Evolutionary conservation across 306 rosid genomes (phyloP).

Genomic region (Herpetospermum pedunculosum): DNA sequence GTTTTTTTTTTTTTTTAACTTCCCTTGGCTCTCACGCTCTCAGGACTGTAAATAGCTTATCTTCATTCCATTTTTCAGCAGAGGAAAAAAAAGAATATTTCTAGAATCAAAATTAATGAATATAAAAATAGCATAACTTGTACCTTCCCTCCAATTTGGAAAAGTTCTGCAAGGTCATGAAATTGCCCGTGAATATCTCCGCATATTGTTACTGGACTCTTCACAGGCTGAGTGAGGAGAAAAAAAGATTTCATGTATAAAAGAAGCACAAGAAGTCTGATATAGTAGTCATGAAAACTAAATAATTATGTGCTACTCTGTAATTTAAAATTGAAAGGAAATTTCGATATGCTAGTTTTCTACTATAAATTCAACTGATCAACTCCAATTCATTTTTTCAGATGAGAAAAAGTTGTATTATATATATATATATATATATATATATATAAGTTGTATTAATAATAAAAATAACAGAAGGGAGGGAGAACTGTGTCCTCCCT

Average conservation of each 20-base stretch:
- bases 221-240: constrained; percentile 75
- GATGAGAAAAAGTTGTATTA: neutral
- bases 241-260: neutral
- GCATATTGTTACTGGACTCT: constrained; percentile 98
- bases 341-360: neutral
- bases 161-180: constrained; percentile 98
- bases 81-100: neutral
- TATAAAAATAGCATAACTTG: constrained; percentile 20
- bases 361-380: neutral
- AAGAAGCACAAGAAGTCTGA: neutral
- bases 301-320: neutral
- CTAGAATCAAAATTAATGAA: constrained; percentile 27
- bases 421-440: too few species aligned
- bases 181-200: constrained; percentile 99
- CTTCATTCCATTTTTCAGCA: neutral
- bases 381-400: neutral
- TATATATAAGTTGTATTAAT: neutral
- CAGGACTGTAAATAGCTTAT: neutral
- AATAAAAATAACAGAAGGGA: neutral
- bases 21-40: neutral
- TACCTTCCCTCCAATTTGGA: constrained; percentile 99
- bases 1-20: neutral
- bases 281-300: neutral
- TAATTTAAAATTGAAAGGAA: neutral
- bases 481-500: neutral